Base-by-base conservation (phyloP, 192 early-diverging fungal species). In the Entomortierella lignicola region DNA sequence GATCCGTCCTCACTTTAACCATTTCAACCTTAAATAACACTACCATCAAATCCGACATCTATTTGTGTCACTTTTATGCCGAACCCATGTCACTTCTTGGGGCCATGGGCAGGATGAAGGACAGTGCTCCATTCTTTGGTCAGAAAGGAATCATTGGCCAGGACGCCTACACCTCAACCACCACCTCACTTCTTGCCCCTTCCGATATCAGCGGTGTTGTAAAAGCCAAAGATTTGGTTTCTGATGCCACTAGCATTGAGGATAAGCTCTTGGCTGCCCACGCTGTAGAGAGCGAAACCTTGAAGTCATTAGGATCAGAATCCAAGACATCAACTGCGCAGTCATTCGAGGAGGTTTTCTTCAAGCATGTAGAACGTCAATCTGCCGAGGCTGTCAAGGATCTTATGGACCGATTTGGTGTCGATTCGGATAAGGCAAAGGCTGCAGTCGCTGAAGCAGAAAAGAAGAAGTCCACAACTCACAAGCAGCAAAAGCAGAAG, bases 21-120 rank as follows among this genome's bases (percentile, higher is more conserved):
- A 61, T 86, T 15, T 82, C 83, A 0, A 27, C 69, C 0, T 26
- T 79, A 15, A 52, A 52, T 23, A 60, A 60, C 27, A 71, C 68
- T n/a, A 72, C 72, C n/a, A 48, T 71, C 29, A 80, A 82, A 62
- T 82, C 84, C 6, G 72, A 81, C 0, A 71, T 87, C 7, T 82
- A 72, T 25, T 52, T 87, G 2, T 84, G 82, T 43, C 80, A 69
- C 30, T 87, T 79, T 63, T 85, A 85, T 29, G 71, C 69, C 25
- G 68, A 83, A 13, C 84, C 86, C 27, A 81, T 87, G 75, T 87
- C 86, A 13, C 64, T 87, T n/a, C 52, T 87, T 69, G 82, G 82
- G 3, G 86, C 86, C 8, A 83, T 87, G 82, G 77, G 77, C 27
- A 85, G 68, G 52, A 87, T 87, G 86, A 77, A 72, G 29, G 43